Percentiles rank a stretch among this genome's conserved stretches.
These are phyloP conservation scores for Nothophoma quercina DNA, from an alignment of 2,329 filamentous ascomycete species.

Conservation along the genomic window DNA sequence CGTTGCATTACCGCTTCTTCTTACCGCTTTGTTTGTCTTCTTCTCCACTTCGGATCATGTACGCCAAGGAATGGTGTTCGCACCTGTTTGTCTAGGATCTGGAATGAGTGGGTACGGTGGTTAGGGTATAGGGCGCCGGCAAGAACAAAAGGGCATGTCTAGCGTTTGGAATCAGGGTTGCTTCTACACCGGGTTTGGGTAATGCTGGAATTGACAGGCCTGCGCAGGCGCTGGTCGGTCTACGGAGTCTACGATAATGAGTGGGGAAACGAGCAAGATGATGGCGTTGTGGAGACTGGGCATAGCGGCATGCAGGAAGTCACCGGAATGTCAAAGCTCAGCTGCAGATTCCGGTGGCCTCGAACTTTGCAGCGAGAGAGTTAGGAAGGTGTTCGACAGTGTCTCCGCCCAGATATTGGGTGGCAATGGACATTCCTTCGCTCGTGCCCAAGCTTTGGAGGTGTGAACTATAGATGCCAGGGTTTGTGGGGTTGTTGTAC, in stretches of 20 bases:
- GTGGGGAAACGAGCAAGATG: slow-evolving; percentile 27
- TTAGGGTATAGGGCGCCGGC: slow-evolving; percentile 19
- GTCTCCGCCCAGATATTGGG: slow-evolving; percentile 27
- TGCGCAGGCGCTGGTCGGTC: slow-evolving; percentile 44
- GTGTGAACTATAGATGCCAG: slow-evolving; percentile 31
- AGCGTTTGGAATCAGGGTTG: slow-evolving; percentile 29
- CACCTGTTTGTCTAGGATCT: slow-evolving; percentile 17
- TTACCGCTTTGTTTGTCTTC: slow-evolving; percentile 24
- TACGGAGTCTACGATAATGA: slow-evolving; percentile 36
- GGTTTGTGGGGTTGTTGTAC: slow-evolving; percentile 25
- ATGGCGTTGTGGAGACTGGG: slow-evolving; percentile 20
- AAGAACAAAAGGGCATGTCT: slow-evolving; percentile 18
- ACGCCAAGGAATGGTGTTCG: slow-evolving; percentile 26
- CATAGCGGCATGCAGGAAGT: slow-evolving; percentile 28
- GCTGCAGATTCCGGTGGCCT: slow-evolving; percentile 25
- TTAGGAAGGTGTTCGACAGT: slow-evolving; percentile 19
- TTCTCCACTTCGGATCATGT: slow-evolving; percentile 24
- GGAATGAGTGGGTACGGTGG: slow-evolving; percentile 18
- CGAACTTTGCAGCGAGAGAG: slow-evolving; percentile 16
- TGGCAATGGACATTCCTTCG: slow-evolving; percentile 22
- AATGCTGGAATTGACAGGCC: slow-evolving; percentile 31
- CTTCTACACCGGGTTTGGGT: slow-evolving; percentile 35
- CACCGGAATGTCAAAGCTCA: slow-evolving; percentile 25
- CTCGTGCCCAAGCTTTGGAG: slow-evolving; percentile 25
- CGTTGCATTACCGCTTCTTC: slow-evolving; percentile 21